These are phyloP conservation scores for Arabidopsis hybrid DNA, from an alignment of 441 rosid species.

Conservation along the genomic window DNA sequence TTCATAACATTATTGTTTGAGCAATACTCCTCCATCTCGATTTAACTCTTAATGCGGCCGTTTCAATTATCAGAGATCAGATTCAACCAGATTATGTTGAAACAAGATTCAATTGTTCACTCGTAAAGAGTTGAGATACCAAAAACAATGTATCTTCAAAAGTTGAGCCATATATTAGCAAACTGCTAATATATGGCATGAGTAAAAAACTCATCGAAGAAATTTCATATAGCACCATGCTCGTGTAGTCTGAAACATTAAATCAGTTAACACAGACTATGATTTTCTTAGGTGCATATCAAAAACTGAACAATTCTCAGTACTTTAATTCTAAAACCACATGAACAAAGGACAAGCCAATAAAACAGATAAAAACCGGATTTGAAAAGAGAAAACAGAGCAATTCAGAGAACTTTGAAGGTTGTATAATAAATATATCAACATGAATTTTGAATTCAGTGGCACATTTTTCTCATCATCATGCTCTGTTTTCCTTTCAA, in stretches of 20 bases:
- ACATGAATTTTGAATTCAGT: constrained; percentile 43
- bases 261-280: constrained; percentile 41
- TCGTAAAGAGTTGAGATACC: no score
- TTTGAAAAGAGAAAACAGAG: constrained; percentile 31
- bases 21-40: not conserved
- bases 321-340: no score
- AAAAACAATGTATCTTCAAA: not conserved
- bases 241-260: constrained; percentile 49
- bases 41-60: not conserved
- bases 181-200: not conserved
- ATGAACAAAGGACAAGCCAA: not conserved
- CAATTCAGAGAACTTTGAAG: constrained; percentile 52
- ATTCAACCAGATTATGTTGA: not conserved
- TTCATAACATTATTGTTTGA: not conserved
- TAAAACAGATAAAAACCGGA: not conserved
- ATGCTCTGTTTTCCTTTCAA: constrained; percentile 25
- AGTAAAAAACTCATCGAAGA: constrained; percentile 9
- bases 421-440: constrained; percentile 36
- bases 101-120: not conserved
- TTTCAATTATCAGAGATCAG: not conserved
- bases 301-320: not conserved
- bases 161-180: constrained; percentile 10
- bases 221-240: constrained; percentile 45
- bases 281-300: constrained; percentile 43
- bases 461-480: constrained; percentile 40